Percentiles rank a stretch among this genome's conserved stretches.
Evolutionary conservation across 2,329 filamentous ascomycete species (phyloP).

Genomic region (Annulohypoxylon truncatum): DNA sequence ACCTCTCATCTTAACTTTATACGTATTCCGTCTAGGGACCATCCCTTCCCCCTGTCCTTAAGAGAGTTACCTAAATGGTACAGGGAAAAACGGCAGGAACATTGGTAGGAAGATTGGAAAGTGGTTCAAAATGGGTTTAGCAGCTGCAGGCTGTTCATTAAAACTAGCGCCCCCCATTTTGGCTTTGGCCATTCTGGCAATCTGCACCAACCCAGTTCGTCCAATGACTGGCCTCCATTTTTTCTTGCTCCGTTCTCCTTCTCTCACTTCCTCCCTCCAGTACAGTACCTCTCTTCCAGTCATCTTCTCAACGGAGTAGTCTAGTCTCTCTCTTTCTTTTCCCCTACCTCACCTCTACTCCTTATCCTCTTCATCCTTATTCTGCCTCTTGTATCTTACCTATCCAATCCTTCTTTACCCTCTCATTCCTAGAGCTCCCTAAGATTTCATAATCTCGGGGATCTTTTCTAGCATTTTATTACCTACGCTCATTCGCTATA

Average conservation of each 20-base stretch:
- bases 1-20: conserved; percentile 28
- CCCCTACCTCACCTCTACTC: conserved; percentile 42
- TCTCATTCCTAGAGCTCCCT: conserved; percentile 41
- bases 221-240: conserved; percentile 44
- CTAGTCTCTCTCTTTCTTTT: conserved; percentile 42
- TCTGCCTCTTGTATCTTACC: conserved; percentile 52
- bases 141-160: conserved; percentile 52
- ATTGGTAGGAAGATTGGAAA: conserved; percentile 10
- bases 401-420: conserved; percentile 49
- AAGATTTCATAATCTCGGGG: conserved; percentile 34
- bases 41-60: conserved; percentile 5
- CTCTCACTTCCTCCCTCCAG: conserved; percentile 44
- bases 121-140: conserved; percentile 39
- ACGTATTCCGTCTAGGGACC: conserved; percentile 6
- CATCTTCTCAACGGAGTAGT: conserved; percentile 48
- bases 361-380: conserved; percentile 46
- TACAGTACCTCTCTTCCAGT: conserved; percentile 44
- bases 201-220: conserved; percentile 49
- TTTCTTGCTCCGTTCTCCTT: conserved; percentile 34
- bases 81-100: neutral
- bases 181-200: conserved; percentile 52
- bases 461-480: conserved; percentile 46
- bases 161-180: conserved; percentile 57
- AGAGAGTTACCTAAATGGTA: conserved; percentile 6
- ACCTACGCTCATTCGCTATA: conserved; percentile 51